Base-by-base conservation (phyloP, 2,329 filamentous ascomycete genomes). In the Sarocladiaceae sp. region DNA sequence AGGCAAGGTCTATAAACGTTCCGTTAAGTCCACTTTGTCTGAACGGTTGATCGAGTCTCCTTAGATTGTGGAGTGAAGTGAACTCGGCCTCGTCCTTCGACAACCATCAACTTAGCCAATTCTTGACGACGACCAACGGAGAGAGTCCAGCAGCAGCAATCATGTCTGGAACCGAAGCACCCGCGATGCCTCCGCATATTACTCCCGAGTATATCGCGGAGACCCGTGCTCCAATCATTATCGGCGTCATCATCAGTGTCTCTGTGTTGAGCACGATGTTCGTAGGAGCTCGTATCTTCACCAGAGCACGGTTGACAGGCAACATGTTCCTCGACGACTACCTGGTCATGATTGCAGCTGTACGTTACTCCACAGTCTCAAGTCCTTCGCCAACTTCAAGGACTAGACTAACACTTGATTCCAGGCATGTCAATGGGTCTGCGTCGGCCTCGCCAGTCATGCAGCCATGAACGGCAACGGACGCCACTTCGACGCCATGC, bases 141-240 rank as follows among this genome's bases (percentile, higher is more conserved):
- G n/a, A 10, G n/a, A 8, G 35, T 17, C 35, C 35, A 23, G 17
- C 40, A 20, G 17, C 44, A 31, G 44, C 44, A 48, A 48, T 18
- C 3, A 48, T 48, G 44, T 4, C 44, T n/a, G n/a, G n/a, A 12
- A 22, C 25, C 44, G 18, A 50, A 15, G 12, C 8, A 10, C 36
- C 18, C 18, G n/a, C n/a, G n/a, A 28, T 44, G 40, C 47, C 47
- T 10, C 50, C 53, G 26, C 53, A 55, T 47, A 39, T 52, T 1
- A 55, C 53, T 7, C 25, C 36, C 12, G 51, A 42, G 20, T 55
- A 55, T 17, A 66, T 68, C 2, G 61, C 57, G 37, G 68, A 67
- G 56, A 47, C 52, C 29, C 52, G 48, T 33, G 52, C 44, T 3
- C 52, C 52, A 11, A 15, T 48, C 15, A 57, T 55, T 29, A 28